Evolutionary conservation across 192 early-diverging fungal species (phyloP).

Genomic region (Neocallimastix lanati): DNA sequence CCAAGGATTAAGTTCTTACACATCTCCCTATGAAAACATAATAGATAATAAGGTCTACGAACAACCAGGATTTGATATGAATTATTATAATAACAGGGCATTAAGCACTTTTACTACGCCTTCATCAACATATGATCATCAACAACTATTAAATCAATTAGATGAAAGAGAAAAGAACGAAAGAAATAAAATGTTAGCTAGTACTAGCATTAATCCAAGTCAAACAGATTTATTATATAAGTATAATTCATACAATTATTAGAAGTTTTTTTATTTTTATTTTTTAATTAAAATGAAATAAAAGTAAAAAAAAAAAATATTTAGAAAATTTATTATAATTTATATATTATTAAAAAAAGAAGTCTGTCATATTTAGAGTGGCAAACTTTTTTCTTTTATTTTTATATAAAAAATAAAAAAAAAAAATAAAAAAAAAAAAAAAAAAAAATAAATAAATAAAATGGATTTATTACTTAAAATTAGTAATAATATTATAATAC

Average conservation of each 20-base stretch:
- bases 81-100: background rate
- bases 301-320: too few species aligned
- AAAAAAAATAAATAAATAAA: too few species aligned
- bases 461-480: too few species aligned
- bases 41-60: background rate
- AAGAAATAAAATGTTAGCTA: background rate
- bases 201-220: background rate
- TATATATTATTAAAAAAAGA: too few species aligned
- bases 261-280: background rate
- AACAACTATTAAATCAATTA: background rate
- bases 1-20: too few species aligned
- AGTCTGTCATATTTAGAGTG: too few species aligned
- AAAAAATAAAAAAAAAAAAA: too few species aligned
- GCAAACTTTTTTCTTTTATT: too few species aligned
- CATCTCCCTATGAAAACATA: background rate
- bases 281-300: too few species aligned
- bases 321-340: too few species aligned
- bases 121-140: background rate
- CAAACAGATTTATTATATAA: background rate
- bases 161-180: background rate
- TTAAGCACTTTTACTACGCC: background rate
- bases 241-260: background rate
- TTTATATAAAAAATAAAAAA: too few species aligned
- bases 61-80: background rate
- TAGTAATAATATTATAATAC: too few species aligned